Percentiles rank a stretch among this genome's conserved stretches.
phyloP scores from a whole-genome alignment of 768 basidiomycete species.

The Suillus subaureus region DNA sequence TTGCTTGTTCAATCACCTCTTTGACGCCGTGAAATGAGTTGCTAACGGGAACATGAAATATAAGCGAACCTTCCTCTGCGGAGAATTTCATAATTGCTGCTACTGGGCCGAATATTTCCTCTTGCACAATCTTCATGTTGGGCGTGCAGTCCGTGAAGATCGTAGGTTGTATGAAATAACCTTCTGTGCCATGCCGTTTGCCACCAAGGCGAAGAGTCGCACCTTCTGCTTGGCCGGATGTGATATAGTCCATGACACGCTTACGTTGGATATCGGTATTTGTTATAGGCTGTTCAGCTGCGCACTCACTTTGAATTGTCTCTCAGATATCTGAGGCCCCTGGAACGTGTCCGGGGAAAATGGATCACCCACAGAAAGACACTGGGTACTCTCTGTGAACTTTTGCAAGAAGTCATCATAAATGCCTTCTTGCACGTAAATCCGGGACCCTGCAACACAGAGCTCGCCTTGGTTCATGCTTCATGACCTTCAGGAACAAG shows the following conservation, averaged over 20 bases:
- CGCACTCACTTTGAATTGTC: slow-evolving; percentile 67
- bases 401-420: slow-evolving; percentile 74
- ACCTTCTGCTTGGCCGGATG: slow-evolving; percentile 71
- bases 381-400: slow-evolving; percentile 56
- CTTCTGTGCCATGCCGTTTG: slow-evolving; percentile 54
- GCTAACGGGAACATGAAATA: not conserved
- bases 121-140: slow-evolving; percentile 74
- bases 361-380: slow-evolving; percentile 72
- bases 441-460: slow-evolving; percentile 80
- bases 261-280: slow-evolving; percentile 86
- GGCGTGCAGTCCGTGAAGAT: slow-evolving; percentile 67
- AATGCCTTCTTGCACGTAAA: slow-evolving; percentile 77
- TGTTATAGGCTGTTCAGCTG: slow-evolving; percentile 28
- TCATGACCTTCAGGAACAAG: slow-evolving; percentile 6
- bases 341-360: slow-evolving; percentile 62
- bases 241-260: slow-evolving; percentile 79
- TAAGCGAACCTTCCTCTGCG: slow-evolving; percentile 43
- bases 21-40: not conserved
- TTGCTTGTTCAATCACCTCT: slow-evolving; percentile 72
- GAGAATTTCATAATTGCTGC: slow-evolving; percentile 77
- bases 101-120: slow-evolving; percentile 85
- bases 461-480: slow-evolving; percentile 78
- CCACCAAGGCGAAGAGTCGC: slow-evolving; percentile 73
- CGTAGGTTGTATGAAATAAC: slow-evolving; percentile 77
- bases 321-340: slow-evolving; percentile 78